Evolutionary conservation across 768 basidiomycete genomes (phyloP), one percentile per base, ranked within the genome.

Genomic region (Holtermannia corniformis): DNA sequence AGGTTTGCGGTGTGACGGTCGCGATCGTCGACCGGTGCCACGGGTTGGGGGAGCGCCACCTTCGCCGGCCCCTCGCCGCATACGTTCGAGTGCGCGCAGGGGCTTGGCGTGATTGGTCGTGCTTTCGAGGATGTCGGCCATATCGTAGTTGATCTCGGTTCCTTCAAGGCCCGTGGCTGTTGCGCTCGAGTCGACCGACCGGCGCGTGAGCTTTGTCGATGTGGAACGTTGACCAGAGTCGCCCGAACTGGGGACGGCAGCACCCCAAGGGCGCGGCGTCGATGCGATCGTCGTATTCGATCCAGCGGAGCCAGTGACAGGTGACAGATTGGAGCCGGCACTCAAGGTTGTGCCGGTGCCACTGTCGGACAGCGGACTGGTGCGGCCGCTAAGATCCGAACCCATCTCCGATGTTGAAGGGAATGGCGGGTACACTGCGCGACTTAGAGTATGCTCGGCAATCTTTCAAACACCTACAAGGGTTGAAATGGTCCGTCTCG

Each of bases 61-160:
- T 19, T 21, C 44, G 21, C 5, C 40, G 47, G 66, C 72, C 55
- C 24, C 76, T 16, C 79, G 76, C 4, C 85, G 76, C 54, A 87
- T 70, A 2, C 86, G 76, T 59, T 86, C 82, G 4, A 88, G 74
- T 5, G 84, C 83, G 16, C 80, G 78, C 1, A 90, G 71, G 0
- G 85, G 85, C 61, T 79, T 82, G 11, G 83, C 78, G 47, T 76
- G 76, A 49, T 77, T 80, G 0, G 82, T 86, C 1, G 86, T 88
- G 52, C 81, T 83, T 57, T 81, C 83, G n/a, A 82, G 62, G 23
- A 87, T 81, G 21, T 80, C 79, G 52, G 82, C 81, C 0, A 78
- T 65, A 40, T 69, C 75, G 0, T 81, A 80, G 42, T 71, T 61
- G 10, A 67, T 42, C 1, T 72, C 71, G 4, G 62, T 16, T 24